Evolutionary conservation across 331 rosid genomes (phyloP), one percentile per base, ranked within the genome.

Genomic region (Erythrophleum ivorense): DNA sequence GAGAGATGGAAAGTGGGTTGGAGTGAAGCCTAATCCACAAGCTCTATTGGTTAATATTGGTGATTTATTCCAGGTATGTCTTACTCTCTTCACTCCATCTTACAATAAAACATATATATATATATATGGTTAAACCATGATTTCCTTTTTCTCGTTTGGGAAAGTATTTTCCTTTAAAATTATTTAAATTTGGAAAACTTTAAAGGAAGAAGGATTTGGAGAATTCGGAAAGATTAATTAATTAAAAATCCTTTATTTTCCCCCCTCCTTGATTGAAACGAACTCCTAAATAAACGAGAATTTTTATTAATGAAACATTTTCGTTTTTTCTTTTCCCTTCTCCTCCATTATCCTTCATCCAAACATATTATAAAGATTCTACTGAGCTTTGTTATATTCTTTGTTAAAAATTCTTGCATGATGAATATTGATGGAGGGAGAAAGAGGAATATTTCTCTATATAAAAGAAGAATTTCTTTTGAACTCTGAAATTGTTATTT

Each of bases 1-100:
- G 76, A 90, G 86, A 81, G 87, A 88, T 82, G 92, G 88, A 49
- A 86, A 49, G 10, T 94, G 98, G 98, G 29, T 89, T 73, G 57
- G 77, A 7, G 87, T 94, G 50, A 87, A 91, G 78, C 97, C 97
- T 46, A 91, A 89, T 57, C 91, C 91, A 9, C 43, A 77, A 31
- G 92, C 97, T 80, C 79, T 94, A 6, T 62, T 92, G 34, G 85
- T 94, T 84, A 94, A 94, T 83, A 70, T 94, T 67, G 98, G 98
- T 18, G 97, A 92, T 85, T 81, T 94, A 9, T 89, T 92, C 80
- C 97, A 90, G 98, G 98, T 4, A 6, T 52, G 3, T 4, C 14
- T 52, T 33, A 3, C 24, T 18, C 38, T 64, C 73, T 54, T 16
- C 33, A 4, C 48, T 43, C 9, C 1, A 43, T 5, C 48, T 43